phyloP scores from a whole-genome alignment of 2,329 filamentous ascomycete species.

The Epicoccum nigrum region DNA sequence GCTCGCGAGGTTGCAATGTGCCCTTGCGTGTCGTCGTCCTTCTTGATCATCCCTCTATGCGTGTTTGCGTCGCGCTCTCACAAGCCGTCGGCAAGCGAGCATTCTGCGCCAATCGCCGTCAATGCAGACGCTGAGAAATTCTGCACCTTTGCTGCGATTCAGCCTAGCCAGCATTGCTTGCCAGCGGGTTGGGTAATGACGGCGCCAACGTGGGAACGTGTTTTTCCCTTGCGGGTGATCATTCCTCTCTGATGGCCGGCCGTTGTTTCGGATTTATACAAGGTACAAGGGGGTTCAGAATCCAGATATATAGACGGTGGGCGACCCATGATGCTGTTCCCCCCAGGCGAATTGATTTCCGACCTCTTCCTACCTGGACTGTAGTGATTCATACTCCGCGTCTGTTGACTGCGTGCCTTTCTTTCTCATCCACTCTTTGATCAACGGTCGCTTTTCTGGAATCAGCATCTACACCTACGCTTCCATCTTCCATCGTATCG shows the following conservation, averaged over 20 bases:
- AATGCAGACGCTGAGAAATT: no score
- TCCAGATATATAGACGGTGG: slow-evolving; percentile 29
- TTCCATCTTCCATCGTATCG: not conserved
- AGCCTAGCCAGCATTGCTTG: slow-evolving; percentile 16
- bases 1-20: slow-evolving; percentile 14
- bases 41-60: slow-evolving; percentile 22
- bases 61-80: slow-evolving; percentile 18
- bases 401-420: slow-evolving; percentile 23
- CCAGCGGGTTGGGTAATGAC: slow-evolving; percentile 17
- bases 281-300: slow-evolving; percentile 14
- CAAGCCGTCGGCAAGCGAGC: slow-evolving; percentile 14
- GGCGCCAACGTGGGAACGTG: slow-evolving; percentile 27
- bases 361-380: slow-evolving; percentile 19
- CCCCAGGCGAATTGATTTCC: slow-evolving; percentile 27
- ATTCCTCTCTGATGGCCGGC: slow-evolving; percentile 28
- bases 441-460: slow-evolving; percentile 17
- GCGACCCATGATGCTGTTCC: slow-evolving; percentile 21
- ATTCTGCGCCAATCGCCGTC: no score
- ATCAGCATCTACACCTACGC: slow-evolving; percentile 10
- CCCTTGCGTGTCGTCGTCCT: slow-evolving; percentile 29
- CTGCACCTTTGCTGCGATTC: slow-evolving; percentile 17
- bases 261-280: slow-evolving; percentile 33
- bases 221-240: slow-evolving; percentile 43
- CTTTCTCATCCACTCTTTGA: slow-evolving; percentile 21
- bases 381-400: slow-evolving; percentile 17